These are phyloP conservation scores for Trichosporon inkin DNA, from an alignment of 1,284 basidiomycete species.

Conservation along the genomic window DNA sequence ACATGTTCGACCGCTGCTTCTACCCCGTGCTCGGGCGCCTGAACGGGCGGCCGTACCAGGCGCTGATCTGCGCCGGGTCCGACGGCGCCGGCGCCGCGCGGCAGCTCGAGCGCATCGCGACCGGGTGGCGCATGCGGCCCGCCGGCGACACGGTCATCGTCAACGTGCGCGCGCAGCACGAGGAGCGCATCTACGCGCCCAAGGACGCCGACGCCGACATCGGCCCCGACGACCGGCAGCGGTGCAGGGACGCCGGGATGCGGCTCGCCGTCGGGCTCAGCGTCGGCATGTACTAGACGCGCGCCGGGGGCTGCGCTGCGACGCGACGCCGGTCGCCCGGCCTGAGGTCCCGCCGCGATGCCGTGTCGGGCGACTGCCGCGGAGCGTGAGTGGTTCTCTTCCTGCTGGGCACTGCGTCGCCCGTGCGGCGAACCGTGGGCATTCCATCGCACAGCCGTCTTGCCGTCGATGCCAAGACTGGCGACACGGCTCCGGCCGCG, in stretches of 20 bases:
- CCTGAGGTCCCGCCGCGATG: too few species aligned
- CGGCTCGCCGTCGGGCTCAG: slow-evolving; percentile 19
- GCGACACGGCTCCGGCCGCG: too few species aligned
- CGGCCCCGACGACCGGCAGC: slow-evolving; percentile 6
- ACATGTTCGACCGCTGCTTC: slow-evolving; percentile 20
- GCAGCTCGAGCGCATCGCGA: slow-evolving; percentile 20
- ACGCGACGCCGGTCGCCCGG: too few species aligned
- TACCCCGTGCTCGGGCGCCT: slow-evolving; percentile 16
- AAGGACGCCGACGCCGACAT: slow-evolving; percentile 14
- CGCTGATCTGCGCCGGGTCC: slow-evolving; percentile 20
- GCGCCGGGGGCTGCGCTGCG: background rate
- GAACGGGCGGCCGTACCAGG: slow-evolving; percentile 21
- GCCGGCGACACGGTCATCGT: slow-evolving; percentile 17
- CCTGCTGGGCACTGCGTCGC: too few species aligned
- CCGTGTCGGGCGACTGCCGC: too few species aligned
- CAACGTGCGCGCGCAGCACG: slow-evolving; percentile 18
- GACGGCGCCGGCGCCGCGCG: slow-evolving; percentile 18
- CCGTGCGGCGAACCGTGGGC: too few species aligned
- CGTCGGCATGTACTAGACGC: slow-evolving; percentile 16
- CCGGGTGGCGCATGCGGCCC: slow-evolving; percentile 20
- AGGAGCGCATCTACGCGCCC: slow-evolving; percentile 15
- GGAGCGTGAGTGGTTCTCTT: too few species aligned
- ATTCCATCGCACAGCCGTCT: too few species aligned
- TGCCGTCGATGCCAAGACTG: too few species aligned
- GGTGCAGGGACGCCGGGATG: slow-evolving; percentile 16